Evolutionary conservation across 2,329 filamentous ascomycete genomes (phyloP).

Genomic region (Colletotrichum tropicale): DNA sequence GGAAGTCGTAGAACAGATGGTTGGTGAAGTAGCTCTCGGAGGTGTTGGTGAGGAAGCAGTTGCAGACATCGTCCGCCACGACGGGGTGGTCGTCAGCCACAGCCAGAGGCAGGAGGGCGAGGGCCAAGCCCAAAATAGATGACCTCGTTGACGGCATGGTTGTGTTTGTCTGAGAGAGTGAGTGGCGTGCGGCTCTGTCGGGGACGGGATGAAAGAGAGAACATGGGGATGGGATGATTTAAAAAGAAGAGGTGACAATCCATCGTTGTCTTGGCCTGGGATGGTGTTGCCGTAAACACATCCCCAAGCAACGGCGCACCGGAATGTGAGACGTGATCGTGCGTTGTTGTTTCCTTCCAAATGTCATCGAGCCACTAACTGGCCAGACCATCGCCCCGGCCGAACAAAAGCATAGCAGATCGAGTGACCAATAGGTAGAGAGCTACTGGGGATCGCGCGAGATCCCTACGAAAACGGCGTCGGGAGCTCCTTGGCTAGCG

Average conservation of each 20-base stretch:
- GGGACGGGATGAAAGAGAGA: not conserved
- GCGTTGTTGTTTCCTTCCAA: not conserved
- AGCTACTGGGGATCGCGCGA: not conserved
- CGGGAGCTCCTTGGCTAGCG: not conserved
- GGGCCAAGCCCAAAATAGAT: slow-evolving; percentile 23
- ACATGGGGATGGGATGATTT: not conserved
- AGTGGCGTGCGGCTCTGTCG: not conserved
- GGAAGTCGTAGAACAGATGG: slow-evolving; percentile 57
- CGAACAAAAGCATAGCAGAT: not conserved
- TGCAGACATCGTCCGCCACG: slow-evolving; percentile 41
- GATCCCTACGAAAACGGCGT: not conserved
- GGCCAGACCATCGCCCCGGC: slow-evolving; percentile 1
- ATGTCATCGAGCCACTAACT: not conserved
- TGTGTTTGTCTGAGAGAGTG: not conserved
- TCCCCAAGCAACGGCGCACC: not conserved
- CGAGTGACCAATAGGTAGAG: not conserved
- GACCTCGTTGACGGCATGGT: slow-evolving; percentile 4
- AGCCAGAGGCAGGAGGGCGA: not conserved
- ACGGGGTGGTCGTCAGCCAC: slow-evolving; percentile 18
- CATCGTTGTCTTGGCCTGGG: not conserved
- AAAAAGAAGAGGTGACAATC: not conserved
- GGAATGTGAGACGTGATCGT: slow-evolving; percentile 16
- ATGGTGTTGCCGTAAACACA: not conserved
- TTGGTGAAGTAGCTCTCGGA: slow-evolving; percentile 46
- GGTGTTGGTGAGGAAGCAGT: slow-evolving; percentile 54